Conservation (phyloP, 139 green algal genomes). For the Chlorella vulgaris region DNA sequence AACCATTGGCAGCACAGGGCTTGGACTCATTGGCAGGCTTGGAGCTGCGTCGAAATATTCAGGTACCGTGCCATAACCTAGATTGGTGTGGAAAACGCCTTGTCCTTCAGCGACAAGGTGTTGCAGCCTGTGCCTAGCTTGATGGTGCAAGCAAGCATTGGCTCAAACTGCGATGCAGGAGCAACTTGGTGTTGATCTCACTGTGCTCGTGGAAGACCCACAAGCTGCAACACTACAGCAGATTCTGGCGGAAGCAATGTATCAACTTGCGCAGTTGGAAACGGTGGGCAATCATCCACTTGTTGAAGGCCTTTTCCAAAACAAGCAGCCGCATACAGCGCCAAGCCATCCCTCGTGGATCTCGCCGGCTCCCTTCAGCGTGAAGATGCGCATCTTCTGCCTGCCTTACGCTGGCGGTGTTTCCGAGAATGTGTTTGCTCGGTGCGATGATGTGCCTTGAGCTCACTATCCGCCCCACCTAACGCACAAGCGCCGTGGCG, state of each 20-base stretch:
- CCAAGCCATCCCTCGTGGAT: slow-evolving; percentile 23
- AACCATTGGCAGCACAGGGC: slow-evolving; percentile 40
- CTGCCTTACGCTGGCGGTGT: slow-evolving; percentile 56
- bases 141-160: neutral
- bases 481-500: neutral
- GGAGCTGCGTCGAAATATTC: slow-evolving; percentile 49
- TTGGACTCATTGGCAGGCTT: slow-evolving; percentile 54
- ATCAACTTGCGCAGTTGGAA: slow-evolving; percentile 6
- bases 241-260: slow-evolving; percentile 29
- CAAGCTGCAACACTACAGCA: slow-evolving; percentile 10
- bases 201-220: slow-evolving; percentile 40
- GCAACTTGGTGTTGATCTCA: slow-evolving; percentile 23
- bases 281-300: neutral
- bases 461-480: neutral
- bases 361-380: slow-evolving; percentile 19
- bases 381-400: slow-evolving; percentile 57
- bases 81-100: neutral
- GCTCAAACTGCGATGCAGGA: slow-evolving; percentile 1
- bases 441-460: slow-evolving; percentile 17
- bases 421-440: slow-evolving; percentile 53
- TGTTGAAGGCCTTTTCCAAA: neutral
- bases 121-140: neutral
- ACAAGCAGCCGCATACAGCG: neutral
- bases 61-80: slow-evolving; percentile 15
- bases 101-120: neutral